Evolutionary conservation across 192 early-diverging fungal species (phyloP).

Genomic region (Coemansia sp.): DNA sequence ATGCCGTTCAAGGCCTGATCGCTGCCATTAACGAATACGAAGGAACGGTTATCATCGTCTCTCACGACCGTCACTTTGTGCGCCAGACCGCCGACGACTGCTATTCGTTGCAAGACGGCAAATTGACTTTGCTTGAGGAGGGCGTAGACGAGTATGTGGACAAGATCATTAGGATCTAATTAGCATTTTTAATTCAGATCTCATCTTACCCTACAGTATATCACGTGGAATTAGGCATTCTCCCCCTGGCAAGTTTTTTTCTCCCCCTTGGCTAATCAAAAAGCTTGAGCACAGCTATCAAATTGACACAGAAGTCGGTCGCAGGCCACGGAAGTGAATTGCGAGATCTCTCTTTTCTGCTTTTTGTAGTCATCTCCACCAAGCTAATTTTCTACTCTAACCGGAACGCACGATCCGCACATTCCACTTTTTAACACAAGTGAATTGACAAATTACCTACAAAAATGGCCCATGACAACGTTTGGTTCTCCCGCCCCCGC

Average conservation of each 20-base stretch:
- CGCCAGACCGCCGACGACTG: constrained; percentile 62
- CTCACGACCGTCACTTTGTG: constrained; percentile 89
- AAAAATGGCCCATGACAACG: constrained; percentile 94
- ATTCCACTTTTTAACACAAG: constrained; percentile 10
- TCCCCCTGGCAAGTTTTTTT: constrained; percentile 9
- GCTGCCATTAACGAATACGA: constrained; percentile 69
- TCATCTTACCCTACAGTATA: constrained; percentile 15
- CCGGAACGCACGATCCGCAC: constrained; percentile 18
- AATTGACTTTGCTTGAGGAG: constrained; percentile 59
- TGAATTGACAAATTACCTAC: constrained; percentile 31
- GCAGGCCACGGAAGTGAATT: neutral
- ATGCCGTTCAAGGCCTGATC: constrained; percentile 76
- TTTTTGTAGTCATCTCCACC: neutral
- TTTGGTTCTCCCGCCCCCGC: constrained; percentile 98
- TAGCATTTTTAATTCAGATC: neutral
- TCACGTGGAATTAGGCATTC: constrained; percentile 8
- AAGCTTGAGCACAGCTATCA: neutral
- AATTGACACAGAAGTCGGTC: neutral
- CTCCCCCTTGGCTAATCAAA: neutral
- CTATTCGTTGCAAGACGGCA: constrained; percentile 59
- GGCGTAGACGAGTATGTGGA: constrained; percentile 70
- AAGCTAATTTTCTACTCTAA: constrained; percentile 17
- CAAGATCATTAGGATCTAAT: constrained; percentile 13
- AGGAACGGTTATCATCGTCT: constrained; percentile 81
- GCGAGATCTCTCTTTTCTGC: constrained; percentile 35